Conservation (phyloP, 1,139 yeast genomes). For the Taphrina flavorubra region DNA sequence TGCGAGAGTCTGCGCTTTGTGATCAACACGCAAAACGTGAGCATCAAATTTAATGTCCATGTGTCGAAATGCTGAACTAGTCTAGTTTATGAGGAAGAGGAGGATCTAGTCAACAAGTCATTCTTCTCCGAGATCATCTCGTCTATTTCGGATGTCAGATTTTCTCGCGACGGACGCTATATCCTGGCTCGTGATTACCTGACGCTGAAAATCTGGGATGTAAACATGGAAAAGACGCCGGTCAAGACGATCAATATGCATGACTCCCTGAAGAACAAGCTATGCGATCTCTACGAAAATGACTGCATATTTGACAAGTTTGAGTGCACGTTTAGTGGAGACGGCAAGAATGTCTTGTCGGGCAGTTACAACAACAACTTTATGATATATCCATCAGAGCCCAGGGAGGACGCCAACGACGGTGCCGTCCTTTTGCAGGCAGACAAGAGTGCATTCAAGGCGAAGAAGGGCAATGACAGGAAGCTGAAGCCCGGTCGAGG, state of each 20-base stretch:
- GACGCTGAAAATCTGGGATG: conserved; percentile 98
- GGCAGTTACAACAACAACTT: conserved; percentile 97
- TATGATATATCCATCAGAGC: conserved; percentile 83
- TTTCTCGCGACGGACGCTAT: conserved; percentile 89
- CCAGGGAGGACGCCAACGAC: conserved; percentile 61
- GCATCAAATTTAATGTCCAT: neutral
- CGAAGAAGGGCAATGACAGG: conserved; percentile 61
- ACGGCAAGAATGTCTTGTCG: conserved; percentile 89
- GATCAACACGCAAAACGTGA: conserved; percentile 75
- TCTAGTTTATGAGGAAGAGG: conserved; percentile 80
- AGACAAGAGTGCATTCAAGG: conserved; percentile 94
- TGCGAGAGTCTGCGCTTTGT: conserved; percentile 94
- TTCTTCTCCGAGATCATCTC: conserved; percentile 97
- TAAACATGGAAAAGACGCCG: conserved; percentile 95
- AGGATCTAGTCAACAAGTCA: conserved; percentile 90
- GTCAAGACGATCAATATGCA: conserved; percentile 92
- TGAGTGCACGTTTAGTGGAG: conserved; percentile 94
- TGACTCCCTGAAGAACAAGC: conserved; percentile 88
- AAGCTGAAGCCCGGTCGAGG: conserved; percentile 41
- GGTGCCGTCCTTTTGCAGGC: conserved; percentile 89
- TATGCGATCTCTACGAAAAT: conserved; percentile 97
- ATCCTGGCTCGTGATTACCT: conserved; percentile 95
- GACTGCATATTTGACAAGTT: conserved; percentile 98
- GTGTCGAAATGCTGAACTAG: conserved; percentile 9
- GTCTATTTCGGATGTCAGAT: conserved; percentile 90